These are phyloP conservation scores for Sporothrix mexicana DNA, from an alignment of 2,329 filamentous ascomycete species.

Conservation along the genomic window DNA sequence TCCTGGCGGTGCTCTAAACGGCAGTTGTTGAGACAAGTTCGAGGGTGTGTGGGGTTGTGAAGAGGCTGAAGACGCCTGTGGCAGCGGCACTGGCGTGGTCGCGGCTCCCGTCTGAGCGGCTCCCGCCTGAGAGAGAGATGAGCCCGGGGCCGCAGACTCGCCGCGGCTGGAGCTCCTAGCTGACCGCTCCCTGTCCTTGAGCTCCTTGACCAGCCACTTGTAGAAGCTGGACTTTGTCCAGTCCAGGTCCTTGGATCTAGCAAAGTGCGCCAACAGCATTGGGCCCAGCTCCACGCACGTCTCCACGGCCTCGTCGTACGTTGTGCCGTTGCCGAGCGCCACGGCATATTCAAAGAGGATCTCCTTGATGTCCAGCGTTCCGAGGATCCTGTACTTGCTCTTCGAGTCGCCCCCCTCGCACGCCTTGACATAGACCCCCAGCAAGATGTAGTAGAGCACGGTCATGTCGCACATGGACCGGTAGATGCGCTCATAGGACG, in stretches of 20 bases:
- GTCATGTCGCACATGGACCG: constrained; percentile 67
- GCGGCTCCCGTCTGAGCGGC: not conserved
- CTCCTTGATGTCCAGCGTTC: constrained; percentile 42
- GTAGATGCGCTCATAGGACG: constrained; percentile 62
- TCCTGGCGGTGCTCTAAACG: constrained; percentile 14
- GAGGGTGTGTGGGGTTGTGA: not conserved
- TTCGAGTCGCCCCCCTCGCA: constrained; percentile 39
- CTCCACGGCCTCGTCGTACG: constrained; percentile 55
- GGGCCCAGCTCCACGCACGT: constrained; percentile 56
- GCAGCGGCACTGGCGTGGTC: not conserved
- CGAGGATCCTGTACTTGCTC: constrained; percentile 45
- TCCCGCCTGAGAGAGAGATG: not conserved
- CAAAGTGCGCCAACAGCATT: constrained; percentile 60
- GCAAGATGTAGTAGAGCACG: constrained; percentile 66
- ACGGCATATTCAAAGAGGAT: constrained; percentile 56
- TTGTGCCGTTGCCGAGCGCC: constrained; percentile 58
- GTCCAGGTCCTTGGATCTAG: constrained; percentile 48
- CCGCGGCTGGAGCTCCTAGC: constrained; percentile 31
- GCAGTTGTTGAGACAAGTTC: constrained; percentile 6
- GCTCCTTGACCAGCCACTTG: constrained; percentile 53
- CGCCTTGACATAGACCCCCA: constrained; percentile 58
- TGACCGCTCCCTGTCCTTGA: constrained; percentile 42
- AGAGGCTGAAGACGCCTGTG: not conserved
- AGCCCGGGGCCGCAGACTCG: not conserved
- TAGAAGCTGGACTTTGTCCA: constrained; percentile 57